Conservation (phyloP, 352 stramenopile species). For the Phytophthora podocarpi region DNA sequence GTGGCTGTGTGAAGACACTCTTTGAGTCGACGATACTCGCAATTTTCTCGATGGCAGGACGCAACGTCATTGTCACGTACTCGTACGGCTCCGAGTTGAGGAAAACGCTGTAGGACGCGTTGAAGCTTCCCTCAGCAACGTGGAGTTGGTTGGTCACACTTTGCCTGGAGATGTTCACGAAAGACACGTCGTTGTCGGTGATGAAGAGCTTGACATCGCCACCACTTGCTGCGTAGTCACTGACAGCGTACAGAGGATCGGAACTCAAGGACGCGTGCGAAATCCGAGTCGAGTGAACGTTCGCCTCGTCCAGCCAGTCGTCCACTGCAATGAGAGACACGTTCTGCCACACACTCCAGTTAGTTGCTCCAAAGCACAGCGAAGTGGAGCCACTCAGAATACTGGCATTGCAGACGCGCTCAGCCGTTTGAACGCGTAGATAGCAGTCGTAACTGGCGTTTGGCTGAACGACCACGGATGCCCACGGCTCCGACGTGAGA, state of each 20-base stretch:
- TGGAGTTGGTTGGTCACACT: constrained; percentile 43
- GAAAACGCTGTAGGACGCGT: constrained; percentile 69
- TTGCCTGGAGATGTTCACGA: constrained; percentile 62
- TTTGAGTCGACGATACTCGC: constrained; percentile 37
- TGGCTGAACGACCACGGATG: constrained; percentile 48
- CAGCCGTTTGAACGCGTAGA: constrained; percentile 29
- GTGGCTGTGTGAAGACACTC: constrained; percentile 26
- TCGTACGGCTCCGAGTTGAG: constrained; percentile 71
- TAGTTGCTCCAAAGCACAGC: constrained; percentile 60
- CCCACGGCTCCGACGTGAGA: constrained; percentile 72
- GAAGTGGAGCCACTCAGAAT: constrained; percentile 35
- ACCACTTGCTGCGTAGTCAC: constrained; percentile 35
- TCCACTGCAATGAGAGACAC: constrained; percentile 66
- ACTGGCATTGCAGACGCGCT: constrained; percentile 63
- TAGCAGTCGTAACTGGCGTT: constrained; percentile 66
- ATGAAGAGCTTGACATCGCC: constrained; percentile 49
- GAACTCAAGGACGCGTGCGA: constrained; percentile 51
- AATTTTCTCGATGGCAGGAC: constrained; percentile 49
- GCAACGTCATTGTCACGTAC: constrained; percentile 53
- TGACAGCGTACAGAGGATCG: constrained; percentile 51
- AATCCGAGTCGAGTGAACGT: constrained; percentile 56
- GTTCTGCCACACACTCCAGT: constrained; percentile 71
- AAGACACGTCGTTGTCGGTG: constrained; percentile 67
- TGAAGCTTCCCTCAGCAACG: constrained; percentile 78
- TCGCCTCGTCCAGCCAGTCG: constrained; percentile 61